Conservation (phyloP, 2,329 filamentous ascomycete species). For the Malbranchea zuffiana region DNA sequence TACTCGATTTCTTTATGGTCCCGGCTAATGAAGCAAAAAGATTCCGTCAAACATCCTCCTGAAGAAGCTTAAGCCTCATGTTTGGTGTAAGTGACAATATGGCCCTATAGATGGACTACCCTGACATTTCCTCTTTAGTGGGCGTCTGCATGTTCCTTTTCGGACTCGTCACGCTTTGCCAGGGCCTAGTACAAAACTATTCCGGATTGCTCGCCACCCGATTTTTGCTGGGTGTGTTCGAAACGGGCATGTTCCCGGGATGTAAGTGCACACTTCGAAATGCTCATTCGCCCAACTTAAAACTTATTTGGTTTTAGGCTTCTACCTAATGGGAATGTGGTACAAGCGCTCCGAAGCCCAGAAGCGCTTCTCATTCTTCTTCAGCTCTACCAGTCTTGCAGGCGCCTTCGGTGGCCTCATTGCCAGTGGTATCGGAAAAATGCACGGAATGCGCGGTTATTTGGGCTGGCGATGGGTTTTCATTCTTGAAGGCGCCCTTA, state of each 20-base stretch:
- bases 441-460: slow-evolving; percentile 49
- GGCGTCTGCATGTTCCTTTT: slow-evolving; percentile 77
- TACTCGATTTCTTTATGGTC: slow-evolving; percentile 26
- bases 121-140: slow-evolving; percentile 31
- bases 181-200: slow-evolving; percentile 71
- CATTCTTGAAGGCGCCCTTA: slow-evolving; percentile 54
- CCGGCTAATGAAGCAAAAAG: slow-evolving; percentile 31
- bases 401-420: slow-evolving; percentile 54
- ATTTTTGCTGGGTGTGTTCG: slow-evolving; percentile 74
- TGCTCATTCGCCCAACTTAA: not conserved
- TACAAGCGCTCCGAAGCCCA: slow-evolving; percentile 81
- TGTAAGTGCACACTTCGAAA: slow-evolving; percentile 35
- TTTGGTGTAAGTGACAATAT: slow-evolving; percentile 45
- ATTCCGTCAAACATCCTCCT: slow-evolving; percentile 64
- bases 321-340: slow-evolving; percentile 65
- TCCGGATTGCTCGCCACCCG: slow-evolving; percentile 63
- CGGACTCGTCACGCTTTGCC: slow-evolving; percentile 60
- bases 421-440: slow-evolving; percentile 49
- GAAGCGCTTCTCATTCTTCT: slow-evolving; percentile 88
- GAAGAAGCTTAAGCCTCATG: slow-evolving; percentile 54
- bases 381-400: slow-evolving; percentile 56
- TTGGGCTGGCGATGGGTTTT: slow-evolving; percentile 42
- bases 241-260: slow-evolving; percentile 61
- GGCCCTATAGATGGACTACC: not conserved
- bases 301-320: slow-evolving; percentile 20